Conservation (phyloP, 768 basidiomycete species). For the Pholiota conissans region DNA sequence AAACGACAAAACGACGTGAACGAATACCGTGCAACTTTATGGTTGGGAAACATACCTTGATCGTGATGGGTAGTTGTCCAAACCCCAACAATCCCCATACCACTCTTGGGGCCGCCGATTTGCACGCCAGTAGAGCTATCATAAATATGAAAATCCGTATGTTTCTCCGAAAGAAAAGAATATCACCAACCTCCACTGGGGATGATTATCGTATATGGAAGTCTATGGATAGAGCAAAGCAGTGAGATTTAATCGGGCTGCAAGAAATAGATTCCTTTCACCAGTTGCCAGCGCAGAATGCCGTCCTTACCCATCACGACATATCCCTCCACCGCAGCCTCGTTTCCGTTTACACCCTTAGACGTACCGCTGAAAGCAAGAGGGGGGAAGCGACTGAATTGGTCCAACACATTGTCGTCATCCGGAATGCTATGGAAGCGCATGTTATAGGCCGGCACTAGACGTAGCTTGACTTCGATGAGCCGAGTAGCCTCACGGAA, state of each 20-base stretch:
- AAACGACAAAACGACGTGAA: neutral
- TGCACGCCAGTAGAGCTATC: conserved; percentile 67
- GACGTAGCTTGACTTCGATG: conserved; percentile 52
- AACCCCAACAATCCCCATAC: conserved; percentile 63
- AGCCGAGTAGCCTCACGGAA: conserved; percentile 69
- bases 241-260: neutral
- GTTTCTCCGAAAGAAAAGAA: neutral
- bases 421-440: conserved; percentile 25
- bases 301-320: conserved; percentile 49
- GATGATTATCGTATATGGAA: conserved; percentile 50
- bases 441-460: conserved; percentile 36
- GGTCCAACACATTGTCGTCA: conserved; percentile 7
- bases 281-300: conserved; percentile 58
- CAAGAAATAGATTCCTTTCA: conserved; percentile 31
- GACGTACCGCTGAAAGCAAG: conserved; percentile 50
- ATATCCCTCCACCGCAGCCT: conserved; percentile 47
- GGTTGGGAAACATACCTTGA: conserved; percentile 33
- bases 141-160: neutral
- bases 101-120: conserved; percentile 64
- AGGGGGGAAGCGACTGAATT: conserved; percentile 35
- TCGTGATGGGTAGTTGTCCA: conserved; percentile 69
- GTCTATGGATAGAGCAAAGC: conserved; percentile 32
- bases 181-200: conserved; percentile 57
- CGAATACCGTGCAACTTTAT: neutral
- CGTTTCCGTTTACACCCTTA: conserved; percentile 40